Percentiles rank a stretch among this genome's conserved stretches.
phyloP scores from a whole-genome alignment of 306 rosid genomes.

The Fragaria vesca region DNA sequence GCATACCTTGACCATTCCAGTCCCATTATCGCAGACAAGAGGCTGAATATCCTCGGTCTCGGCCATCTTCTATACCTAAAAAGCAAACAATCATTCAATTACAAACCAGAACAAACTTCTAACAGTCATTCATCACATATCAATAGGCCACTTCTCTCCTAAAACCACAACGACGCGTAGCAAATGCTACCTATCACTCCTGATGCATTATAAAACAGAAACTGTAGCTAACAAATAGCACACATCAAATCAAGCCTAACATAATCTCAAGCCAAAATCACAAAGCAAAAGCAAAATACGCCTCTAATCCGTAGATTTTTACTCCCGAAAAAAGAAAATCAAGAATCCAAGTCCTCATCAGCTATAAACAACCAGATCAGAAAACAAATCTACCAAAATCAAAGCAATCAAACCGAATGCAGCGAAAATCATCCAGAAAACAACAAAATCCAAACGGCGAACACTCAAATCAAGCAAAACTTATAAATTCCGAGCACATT shows the following conservation, averaged over 20 bases:
- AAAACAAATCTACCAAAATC: not conserved
- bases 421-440: not conserved
- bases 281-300: not conserved
- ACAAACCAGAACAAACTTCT: not conserved
- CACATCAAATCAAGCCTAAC: not conserved
- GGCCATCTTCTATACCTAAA: slow-evolving; percentile 36
- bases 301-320: not conserved
- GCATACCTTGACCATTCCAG: slow-evolving; percentile 42
- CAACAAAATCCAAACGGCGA: not conserved
- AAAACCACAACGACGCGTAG: not conserved
- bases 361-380: slow-evolving; percentile 7
- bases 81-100: not conserved
- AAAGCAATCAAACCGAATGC: slow-evolving; percentile 8
- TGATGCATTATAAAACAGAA: not conserved
- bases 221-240: not conserved
- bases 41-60: slow-evolving; percentile 40
- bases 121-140: not conserved
- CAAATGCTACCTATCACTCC: not conserved
- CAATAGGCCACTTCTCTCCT: not conserved
- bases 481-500: not conserved
- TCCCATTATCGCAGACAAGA: slow-evolving; percentile 42
- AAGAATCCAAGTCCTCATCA: not conserved
- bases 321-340: not conserved
- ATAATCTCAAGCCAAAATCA: not conserved
- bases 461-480: not conserved